Evolutionary conservation across 345 rosid genomes (phyloP).

Genomic region (Erucastrum elatum): DNA sequence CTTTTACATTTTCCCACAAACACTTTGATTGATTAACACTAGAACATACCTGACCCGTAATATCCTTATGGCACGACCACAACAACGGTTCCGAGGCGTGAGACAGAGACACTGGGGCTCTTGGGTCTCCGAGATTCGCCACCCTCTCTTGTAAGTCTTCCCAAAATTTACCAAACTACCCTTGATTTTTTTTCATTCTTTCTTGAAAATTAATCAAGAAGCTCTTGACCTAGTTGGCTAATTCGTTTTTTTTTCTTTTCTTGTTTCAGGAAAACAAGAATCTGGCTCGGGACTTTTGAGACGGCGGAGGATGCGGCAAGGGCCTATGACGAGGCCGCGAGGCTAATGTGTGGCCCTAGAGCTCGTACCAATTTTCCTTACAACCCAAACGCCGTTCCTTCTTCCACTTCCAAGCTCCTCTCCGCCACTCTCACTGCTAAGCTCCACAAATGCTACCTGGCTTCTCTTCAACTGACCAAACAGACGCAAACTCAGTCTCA

Average conservation of each 20-base stretch:
- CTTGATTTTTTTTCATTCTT: not conserved
- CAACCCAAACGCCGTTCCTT: slow-evolving; percentile 63
- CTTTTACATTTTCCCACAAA: slow-evolving; percentile 47
- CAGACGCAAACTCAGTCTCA: slow-evolving; percentile 42
- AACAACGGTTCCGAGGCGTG: slow-evolving; percentile 93
- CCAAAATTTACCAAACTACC: not conserved
- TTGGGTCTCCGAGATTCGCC: slow-evolving; percentile 99
- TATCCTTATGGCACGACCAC: slow-evolving; percentile 81
- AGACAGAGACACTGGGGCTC: slow-evolving; percentile 99
- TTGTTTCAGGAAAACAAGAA: slow-evolving; percentile 80
- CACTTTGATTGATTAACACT: slow-evolving; percentile 24
- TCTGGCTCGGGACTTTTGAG: slow-evolving; percentile 97
- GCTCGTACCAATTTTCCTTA: slow-evolving; percentile 94
- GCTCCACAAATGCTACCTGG: slow-evolving; percentile 91
- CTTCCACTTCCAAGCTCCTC: slow-evolving; percentile 80
- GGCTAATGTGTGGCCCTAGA: slow-evolving; percentile 95
- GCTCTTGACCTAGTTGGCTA: not conserved
- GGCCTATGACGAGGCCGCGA: slow-evolving; percentile 96
- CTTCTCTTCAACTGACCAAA: slow-evolving; percentile 83
- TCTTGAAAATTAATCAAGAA: not conserved
- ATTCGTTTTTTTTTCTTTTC: not conserved
- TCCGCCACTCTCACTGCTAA: slow-evolving; percentile 91
- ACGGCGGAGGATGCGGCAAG: slow-evolving; percentile 96
- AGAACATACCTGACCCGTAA: slow-evolving; percentile 26
- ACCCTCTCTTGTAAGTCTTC: slow-evolving; percentile 72